These are phyloP conservation scores for Scytalidium sp. DNA, from an alignment of 2,329 filamentous ascomycete species.

Conservation along the genomic window DNA sequence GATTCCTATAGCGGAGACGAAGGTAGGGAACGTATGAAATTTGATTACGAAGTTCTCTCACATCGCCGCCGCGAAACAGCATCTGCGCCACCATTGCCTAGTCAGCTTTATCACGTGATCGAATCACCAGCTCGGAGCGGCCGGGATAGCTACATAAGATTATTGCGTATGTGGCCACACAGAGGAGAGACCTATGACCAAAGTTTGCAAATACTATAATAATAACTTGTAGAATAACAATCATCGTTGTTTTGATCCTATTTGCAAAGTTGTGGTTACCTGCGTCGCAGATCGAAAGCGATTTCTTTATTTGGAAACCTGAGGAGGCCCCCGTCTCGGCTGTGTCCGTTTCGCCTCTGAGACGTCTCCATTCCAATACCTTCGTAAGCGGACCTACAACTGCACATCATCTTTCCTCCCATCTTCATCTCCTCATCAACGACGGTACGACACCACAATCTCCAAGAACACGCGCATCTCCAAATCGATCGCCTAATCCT, in stretches of 20 bases:
- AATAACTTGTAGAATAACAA: too few relatives aligned
- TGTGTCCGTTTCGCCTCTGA: neutral
- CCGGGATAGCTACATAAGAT: neutral
- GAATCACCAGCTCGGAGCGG: neutral
- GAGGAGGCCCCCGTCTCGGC: neutral
- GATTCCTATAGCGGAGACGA: too few relatives aligned
- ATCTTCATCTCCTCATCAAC: neutral
- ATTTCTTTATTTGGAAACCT: neutral
- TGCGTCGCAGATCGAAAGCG: neutral
- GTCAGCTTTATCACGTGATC: neutral
- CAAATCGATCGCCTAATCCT: neutral
- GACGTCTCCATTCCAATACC: neutral
- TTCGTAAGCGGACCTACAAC: neutral
- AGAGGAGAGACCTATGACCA: too few relatives aligned
- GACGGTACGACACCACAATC: neutral
- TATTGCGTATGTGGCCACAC: neutral
- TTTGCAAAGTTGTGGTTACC: neutral
- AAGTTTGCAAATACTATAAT: too few relatives aligned
- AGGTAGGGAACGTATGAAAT: too few relatives aligned
- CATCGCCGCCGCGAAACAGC: neutral
- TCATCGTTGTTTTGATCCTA: neutral
- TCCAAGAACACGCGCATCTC: neutral
- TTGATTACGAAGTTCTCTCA: neutral
- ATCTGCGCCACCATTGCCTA: neutral
- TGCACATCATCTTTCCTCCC: neutral